Percentiles rank a stretch among this genome's conserved stretches.
phyloP scores from a whole-genome alignment of 768 basidiomycete species.

The Amanita rimosa region DNA sequence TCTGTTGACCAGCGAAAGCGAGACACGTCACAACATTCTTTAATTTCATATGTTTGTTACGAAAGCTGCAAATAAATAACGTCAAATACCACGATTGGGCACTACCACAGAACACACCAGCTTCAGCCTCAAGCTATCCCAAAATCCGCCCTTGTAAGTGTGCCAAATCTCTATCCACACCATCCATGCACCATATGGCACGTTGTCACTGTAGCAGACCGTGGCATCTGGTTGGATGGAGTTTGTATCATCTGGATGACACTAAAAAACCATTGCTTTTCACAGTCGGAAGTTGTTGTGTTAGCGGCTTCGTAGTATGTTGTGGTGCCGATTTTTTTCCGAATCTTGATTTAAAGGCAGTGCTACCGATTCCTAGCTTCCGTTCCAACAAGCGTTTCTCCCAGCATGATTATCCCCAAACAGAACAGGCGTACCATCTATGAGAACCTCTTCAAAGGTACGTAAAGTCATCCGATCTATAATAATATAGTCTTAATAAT shows the following conservation, averaged over 20 bases:
- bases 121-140: constrained; percentile 26
- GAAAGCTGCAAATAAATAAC: background rate
- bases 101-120: constrained; percentile 10
- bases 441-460: constrained; percentile 99
- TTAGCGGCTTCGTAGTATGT: constrained; percentile 27
- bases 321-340: background rate
- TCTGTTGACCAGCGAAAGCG: too few species aligned
- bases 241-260: constrained; percentile 23
- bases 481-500: background rate
- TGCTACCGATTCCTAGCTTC: constrained; percentile 17
- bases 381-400: constrained; percentile 20
- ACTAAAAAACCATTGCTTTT: constrained; percentile 12
- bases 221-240: constrained; percentile 27
- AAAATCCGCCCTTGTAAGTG: constrained; percentile 31
- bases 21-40: background rate
- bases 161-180: constrained; percentile 10
- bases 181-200: constrained; percentile 11
- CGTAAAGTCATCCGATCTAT: constrained; percentile 15
- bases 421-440: constrained; percentile 92
- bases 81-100: background rate
- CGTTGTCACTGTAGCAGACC: constrained; percentile 13
- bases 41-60: background rate
- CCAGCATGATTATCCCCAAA: constrained; percentile 95
- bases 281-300: constrained; percentile 29
- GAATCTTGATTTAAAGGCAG: constrained; percentile 3